A percentile compares a stretch with the other conserved stretches of the same genome.
phyloP scores from a whole-genome alignment of 768 basidiomycete genomes.

The Galerina marginata region DNA sequence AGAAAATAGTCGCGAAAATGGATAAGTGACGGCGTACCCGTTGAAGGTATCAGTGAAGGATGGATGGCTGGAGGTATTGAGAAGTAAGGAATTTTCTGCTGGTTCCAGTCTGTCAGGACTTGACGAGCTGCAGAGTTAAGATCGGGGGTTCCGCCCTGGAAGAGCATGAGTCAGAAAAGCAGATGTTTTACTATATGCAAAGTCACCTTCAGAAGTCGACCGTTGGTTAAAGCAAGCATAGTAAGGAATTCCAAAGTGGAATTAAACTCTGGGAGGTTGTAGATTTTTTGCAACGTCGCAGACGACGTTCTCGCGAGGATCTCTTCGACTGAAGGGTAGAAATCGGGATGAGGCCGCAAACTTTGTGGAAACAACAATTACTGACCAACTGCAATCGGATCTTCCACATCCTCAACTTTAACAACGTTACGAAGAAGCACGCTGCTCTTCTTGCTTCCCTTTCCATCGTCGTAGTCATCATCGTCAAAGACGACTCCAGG shows the following conservation, averaged over 20 bases:
- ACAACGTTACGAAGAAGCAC: slow-evolving; percentile 87
- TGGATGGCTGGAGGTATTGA: slow-evolving; percentile 80
- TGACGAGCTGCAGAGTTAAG: slow-evolving; percentile 81
- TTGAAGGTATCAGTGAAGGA: slow-evolving; percentile 73
- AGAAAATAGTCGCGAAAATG: neutral
- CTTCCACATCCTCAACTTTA: slow-evolving; percentile 88
- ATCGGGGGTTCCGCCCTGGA: slow-evolving; percentile 90
- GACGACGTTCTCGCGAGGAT: slow-evolving; percentile 76
- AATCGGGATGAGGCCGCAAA: neutral
- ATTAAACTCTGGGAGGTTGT: slow-evolving; percentile 78
- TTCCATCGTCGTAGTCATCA: slow-evolving; percentile 53
- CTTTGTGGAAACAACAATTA: slow-evolving; percentile 10
- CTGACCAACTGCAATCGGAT: slow-evolving; percentile 88
- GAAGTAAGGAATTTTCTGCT: slow-evolving; percentile 92
- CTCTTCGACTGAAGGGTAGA: slow-evolving; percentile 70
- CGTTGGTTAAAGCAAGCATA: slow-evolving; percentile 83
- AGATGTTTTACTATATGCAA: neutral
- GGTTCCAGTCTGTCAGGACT: slow-evolving; percentile 91
- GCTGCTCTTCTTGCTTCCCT: slow-evolving; percentile 57
- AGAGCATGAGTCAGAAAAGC: neutral
- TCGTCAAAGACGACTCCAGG: slow-evolving; percentile 98
- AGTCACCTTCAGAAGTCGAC: slow-evolving; percentile 80
- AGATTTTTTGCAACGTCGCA: slow-evolving; percentile 80
- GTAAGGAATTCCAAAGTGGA: slow-evolving; percentile 86
- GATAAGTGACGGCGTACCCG: slow-evolving; percentile 30